A percentile compares a stretch with the other conserved stretches of the same genome.
Conservation (phyloP, 192 early-diverging fungal genomes). For the Physocladia obscura region DNA sequence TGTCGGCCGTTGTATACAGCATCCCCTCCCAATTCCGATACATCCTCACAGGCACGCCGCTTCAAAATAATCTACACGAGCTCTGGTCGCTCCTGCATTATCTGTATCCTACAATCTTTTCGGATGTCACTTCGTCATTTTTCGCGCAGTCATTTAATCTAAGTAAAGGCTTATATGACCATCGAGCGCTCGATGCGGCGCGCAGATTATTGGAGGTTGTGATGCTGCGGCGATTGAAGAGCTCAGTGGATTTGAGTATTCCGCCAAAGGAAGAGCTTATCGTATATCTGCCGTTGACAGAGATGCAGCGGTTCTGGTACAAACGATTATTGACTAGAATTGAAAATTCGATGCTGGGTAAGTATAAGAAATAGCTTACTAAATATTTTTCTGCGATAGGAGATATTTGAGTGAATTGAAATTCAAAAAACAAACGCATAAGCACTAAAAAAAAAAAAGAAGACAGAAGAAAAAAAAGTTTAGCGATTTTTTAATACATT, state of each 20-base stretch:
- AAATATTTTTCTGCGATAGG: too few species aligned
- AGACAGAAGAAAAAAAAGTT: too few species aligned
- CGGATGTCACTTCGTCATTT: slow-evolving; percentile 53
- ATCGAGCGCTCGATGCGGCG: slow-evolving; percentile 71
- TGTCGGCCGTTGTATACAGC: slow-evolving; percentile 81
- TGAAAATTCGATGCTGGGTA: too few species aligned
- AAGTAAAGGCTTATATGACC: slow-evolving; percentile 57
- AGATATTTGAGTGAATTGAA: too few species aligned
- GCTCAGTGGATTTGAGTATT: neutral
- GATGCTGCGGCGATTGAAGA: neutral
- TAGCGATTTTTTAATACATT: too few species aligned
- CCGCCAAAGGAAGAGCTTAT: slow-evolving; percentile 82
- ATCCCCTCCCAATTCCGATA: slow-evolving; percentile 84
- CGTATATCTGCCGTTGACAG: slow-evolving; percentile 77
- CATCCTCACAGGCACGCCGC: slow-evolving; percentile 88
- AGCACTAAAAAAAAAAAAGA: too few species aligned
- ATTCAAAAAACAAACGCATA: too few species aligned
- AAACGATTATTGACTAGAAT: slow-evolving; percentile 40
- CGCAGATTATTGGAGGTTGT: neutral
- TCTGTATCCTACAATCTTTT: slow-evolving; percentile 92
- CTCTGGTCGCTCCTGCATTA: slow-evolving; percentile 97
- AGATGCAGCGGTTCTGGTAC: slow-evolving; percentile 48
- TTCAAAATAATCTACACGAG: slow-evolving; percentile 89
- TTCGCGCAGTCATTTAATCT: neutral
- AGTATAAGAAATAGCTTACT: too few species aligned